Evolutionary conservation across 139 green algal genomes (phyloP), one percentile per base, ranked within the genome.

Genomic region (Tetradesmus obliquus): DNA sequence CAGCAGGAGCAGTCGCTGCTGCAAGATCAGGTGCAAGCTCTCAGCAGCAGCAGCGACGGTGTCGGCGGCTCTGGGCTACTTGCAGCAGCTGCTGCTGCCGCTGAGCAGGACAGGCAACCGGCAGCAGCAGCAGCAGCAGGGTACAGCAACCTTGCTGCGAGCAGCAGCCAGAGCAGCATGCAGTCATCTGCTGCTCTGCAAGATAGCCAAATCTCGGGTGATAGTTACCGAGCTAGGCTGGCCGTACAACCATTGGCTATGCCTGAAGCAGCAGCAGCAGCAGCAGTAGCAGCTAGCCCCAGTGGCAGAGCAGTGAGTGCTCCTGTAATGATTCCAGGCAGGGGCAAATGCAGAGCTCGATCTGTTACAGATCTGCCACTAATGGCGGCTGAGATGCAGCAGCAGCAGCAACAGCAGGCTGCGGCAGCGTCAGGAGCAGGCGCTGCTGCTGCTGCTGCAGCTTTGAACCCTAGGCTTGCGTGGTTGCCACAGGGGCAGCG

Each of bases 241-340:
- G 81, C 17, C 5, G 19, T 66, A 22, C 81, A 86, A 51, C 81
- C 19, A 51, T 8, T 9, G 7, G 4, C 81, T 66, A 51, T 6
- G 32, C 17, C 32, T 45, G 81, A 58, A 86, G 51, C 17, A 9
- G 81, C 12, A 86, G 81, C 81, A 62, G 53, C 71, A 76, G 71
- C 32, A 84, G 24, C 51, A 55, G 45, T 45, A 83, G 58, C 17
- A 22, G 74, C 51, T 71, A 32, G 51, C 51, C 45, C 80, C 17
- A 57, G 82, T 17, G 82, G 51, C 55, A 17, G 72, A 32, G 55
- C 60, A 13, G 74, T 24, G 20, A 94, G 91, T 82, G 89, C 91
- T 1, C 93, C 93, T 22, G 86, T 95, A 5, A 76, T 86, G 60
- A 95, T 95, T 19, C 93, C 93, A 3, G 91, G 91, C 55, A 82